These are phyloP conservation scores for Pulveroboletus sp. DNA, from an alignment of 768 basidiomycete genomes.

Conservation along the genomic window DNA sequence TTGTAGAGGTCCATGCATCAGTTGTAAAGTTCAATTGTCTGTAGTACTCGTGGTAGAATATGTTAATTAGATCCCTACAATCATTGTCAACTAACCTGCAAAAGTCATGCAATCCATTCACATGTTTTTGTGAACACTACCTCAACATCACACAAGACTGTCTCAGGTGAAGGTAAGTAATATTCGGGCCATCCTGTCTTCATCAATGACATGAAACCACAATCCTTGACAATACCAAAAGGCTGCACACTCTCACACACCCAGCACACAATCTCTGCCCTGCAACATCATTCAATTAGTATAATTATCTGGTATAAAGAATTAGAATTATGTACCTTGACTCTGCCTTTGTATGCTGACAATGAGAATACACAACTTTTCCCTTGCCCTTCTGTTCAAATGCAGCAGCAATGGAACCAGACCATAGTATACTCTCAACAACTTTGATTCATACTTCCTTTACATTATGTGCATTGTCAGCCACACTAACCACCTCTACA, in stretches of 20 bases:
- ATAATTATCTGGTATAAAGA: not conserved
- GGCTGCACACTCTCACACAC: not conserved
- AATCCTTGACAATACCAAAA: not conserved
- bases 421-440: not conserved
- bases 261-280: not conserved
- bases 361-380: not conserved
- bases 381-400: not conserved
- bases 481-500: constrained; percentile 9
- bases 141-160: not conserved
- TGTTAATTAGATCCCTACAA: too few relatives aligned
- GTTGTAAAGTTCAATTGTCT: not conserved
- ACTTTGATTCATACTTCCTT: not conserved
- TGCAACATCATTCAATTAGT: not conserved
- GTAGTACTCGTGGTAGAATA: too few relatives aligned
- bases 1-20: not conserved
- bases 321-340: not conserved
- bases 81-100: too few relatives aligned
- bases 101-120: not conserved
- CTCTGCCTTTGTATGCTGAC: not conserved
- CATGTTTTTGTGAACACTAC: not conserved
- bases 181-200: not conserved
- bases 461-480: not conserved
- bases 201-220: not conserved
- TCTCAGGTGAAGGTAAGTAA: not conserved
- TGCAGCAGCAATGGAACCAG: too few relatives aligned